A percentile compares a stretch with the other conserved stretches of the same genome.
Evolutionary conservation across 1,284 basidiomycete species (phyloP).

Genomic region (Pisolithus thermaeus): DNA sequence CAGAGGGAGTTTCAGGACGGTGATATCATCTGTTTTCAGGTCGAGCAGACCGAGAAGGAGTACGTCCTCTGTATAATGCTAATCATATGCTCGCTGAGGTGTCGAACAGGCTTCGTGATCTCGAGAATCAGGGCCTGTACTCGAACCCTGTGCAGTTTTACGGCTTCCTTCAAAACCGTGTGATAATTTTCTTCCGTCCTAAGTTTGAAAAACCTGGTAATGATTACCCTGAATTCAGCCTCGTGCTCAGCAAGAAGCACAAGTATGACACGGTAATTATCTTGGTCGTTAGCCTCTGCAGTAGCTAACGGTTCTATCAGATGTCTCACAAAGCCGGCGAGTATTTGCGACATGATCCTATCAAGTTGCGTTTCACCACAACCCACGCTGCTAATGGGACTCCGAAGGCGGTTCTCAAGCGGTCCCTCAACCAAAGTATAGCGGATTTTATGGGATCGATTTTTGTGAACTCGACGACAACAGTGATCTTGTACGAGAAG

Average conservation of each 20-base stretch:
- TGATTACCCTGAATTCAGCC: slow-evolving; percentile 78
- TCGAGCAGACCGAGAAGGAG: slow-evolving; percentile 95
- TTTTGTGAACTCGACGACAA: slow-evolving; percentile 81
- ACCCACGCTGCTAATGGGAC: slow-evolving; percentile 86
- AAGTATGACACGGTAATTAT: slow-evolving; percentile 86
- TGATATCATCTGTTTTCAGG: slow-evolving; percentile 99
- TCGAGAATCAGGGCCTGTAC: slow-evolving; percentile 87
- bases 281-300: neutral
- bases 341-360: slow-evolving; percentile 86
- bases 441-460: slow-evolving; percentile 93
- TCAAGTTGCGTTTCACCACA: slow-evolving; percentile 97
- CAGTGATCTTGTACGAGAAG: slow-evolving; percentile 94
- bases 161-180: slow-evolving; percentile 97
- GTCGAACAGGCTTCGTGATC: slow-evolving; percentile 64
- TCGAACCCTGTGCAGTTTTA: slow-evolving; percentile 95
- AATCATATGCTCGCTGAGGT: neutral
- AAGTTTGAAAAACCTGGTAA: slow-evolving; percentile 78
- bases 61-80: slow-evolving; percentile 35
- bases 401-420: slow-evolving; percentile 89
- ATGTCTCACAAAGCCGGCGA: slow-evolving; percentile 96
- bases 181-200: slow-evolving; percentile 96
- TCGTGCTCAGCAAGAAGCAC: slow-evolving; percentile 97
- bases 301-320: slow-evolving; percentile 37
- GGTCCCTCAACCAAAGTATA: slow-evolving; percentile 92
- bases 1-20: slow-evolving; percentile 99